Base-by-base conservation (phyloP, 2,329 filamentous ascomycete genomes). In the Coleophoma eucalyptorum region DNA sequence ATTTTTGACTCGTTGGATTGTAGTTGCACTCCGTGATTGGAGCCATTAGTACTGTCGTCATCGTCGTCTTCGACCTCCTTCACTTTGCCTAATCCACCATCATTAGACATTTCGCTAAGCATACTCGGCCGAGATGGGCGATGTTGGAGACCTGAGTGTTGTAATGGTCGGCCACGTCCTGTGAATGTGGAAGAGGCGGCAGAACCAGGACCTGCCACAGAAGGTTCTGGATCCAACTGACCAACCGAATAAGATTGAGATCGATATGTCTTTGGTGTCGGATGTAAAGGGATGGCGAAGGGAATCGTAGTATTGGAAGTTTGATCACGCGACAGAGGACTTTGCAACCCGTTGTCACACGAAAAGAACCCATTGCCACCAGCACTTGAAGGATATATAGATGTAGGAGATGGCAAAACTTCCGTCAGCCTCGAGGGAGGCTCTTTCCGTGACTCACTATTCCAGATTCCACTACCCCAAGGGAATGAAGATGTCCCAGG, bases 181-280 rank as follows among this genome's bases (percentile, higher is more conserved):
- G 52, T 43, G 37, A 62, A 60, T 12, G 56, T 40, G n/a, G 49
- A 50, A n/a, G 51, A 49, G 49, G 56, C 60, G 21, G 58, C 54
- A 48, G 51, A 55, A 26, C 54, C 49, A 5, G 59, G 54, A 19
- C 57, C 58, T 34, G 35, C 35, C 6, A 18, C 35, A 38, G 58
- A 56, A 3, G 58, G 70, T 52, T 93, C 89, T 1, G 85, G 80
- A 48, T 96, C 91, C 54, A 91, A 76, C 66, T 97, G 92, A 4
- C 92, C 92, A 44, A 96, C 93, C 0, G 93, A 97, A 69, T 97
- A 97, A 4, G 94, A 97, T 68, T 97, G 90, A 5, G 94, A 99
- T 41, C 94, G 86, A 62, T 96, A 94, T 1, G 90, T 91, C 69
- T 97, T 97, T 2, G 89, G 89, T 0, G 90, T 94, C 1, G 93